Evolutionary conservation across 1,284 basidiomycete species (phyloP).

Genomic region (Retiboletus flavoniger): DNA sequence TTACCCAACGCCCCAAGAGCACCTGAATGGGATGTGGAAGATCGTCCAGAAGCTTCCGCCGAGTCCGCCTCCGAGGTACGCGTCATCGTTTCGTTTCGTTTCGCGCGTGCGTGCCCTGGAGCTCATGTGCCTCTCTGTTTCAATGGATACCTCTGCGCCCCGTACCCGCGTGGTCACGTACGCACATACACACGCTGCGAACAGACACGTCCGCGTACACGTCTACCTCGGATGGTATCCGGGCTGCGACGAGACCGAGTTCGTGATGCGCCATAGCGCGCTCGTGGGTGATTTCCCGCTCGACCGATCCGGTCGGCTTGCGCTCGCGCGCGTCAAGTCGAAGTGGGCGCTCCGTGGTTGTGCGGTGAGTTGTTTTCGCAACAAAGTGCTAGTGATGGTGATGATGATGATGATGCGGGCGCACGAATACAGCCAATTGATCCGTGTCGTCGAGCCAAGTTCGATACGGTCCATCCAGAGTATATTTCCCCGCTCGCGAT

Average conservation of each 20-base stretch:
- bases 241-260: constrained; percentile 32
- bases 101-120: background rate
- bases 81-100: background rate
- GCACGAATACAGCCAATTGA: constrained; percentile 25
- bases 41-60: constrained; percentile 17
- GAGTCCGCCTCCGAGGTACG: constrained; percentile 23
- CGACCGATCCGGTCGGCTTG: constrained; percentile 22
- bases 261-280: constrained; percentile 28
- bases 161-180: too few relatives aligned
- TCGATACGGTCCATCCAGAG: constrained; percentile 25
- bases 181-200: too few relatives aligned
- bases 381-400: background rate
- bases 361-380: constrained; percentile 3
- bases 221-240: constrained; percentile 30
- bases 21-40: constrained; percentile 34
- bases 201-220: constrained; percentile 35
- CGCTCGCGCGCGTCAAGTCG: constrained; percentile 15
- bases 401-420: background rate
- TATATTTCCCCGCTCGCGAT: constrained; percentile 31
- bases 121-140: background rate
- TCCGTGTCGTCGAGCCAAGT: constrained; percentile 23
- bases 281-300: constrained; percentile 29
- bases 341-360: constrained; percentile 30
- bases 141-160: too few relatives aligned
- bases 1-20: constrained; percentile 26